A percentile compares a stretch with the other conserved stretches of the same genome.
These are phyloP conservation scores for Eucommia ulmoides DNA, from an alignment of 257 asterid species.

Conservation along the genomic window DNA sequence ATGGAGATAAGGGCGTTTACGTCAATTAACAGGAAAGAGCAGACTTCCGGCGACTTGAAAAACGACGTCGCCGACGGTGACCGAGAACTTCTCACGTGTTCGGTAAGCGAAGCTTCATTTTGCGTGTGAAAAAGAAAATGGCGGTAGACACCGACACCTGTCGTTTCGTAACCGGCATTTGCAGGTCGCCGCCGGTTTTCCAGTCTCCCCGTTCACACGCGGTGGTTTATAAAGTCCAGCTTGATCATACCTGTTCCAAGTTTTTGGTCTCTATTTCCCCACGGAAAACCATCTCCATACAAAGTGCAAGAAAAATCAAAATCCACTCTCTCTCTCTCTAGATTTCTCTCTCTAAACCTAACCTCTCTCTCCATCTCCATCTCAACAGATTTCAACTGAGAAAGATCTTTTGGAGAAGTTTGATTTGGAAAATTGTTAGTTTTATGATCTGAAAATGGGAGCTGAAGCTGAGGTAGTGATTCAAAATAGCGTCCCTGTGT, in stretches of 20 bases:
- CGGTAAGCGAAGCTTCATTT: conserved; percentile 1
- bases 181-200: conserved; percentile 15
- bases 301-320: conserved; percentile 13
- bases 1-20: neutral
- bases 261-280: conserved; percentile 1
- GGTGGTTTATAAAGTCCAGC: neutral
- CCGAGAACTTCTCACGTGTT: conserved; percentile 18
- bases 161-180: conserved; percentile 4
- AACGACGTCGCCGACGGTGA: conserved; percentile 1
- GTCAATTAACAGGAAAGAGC: neutral
- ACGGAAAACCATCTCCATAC: too few species aligned
- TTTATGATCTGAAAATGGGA: conserved; percentile 29
- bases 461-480: conserved; percentile 56
- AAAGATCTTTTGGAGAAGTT: neutral
- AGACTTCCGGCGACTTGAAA: conserved; percentile 8
- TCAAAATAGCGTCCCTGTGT: conserved; percentile 29
- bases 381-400: neutral
- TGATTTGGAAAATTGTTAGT: neutral
- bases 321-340: neutral
- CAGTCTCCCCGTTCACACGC: conserved; percentile 15
- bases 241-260: neutral
- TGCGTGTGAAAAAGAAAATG: neutral
- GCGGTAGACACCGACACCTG: conserved; percentile 10
- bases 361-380: neutral
- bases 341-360: neutral